Percentiles rank a stretch among this genome's conserved stretches.
Evolutionary conservation across 345 rosid species (phyloP).

Genomic region (Salix exigua): DNA sequence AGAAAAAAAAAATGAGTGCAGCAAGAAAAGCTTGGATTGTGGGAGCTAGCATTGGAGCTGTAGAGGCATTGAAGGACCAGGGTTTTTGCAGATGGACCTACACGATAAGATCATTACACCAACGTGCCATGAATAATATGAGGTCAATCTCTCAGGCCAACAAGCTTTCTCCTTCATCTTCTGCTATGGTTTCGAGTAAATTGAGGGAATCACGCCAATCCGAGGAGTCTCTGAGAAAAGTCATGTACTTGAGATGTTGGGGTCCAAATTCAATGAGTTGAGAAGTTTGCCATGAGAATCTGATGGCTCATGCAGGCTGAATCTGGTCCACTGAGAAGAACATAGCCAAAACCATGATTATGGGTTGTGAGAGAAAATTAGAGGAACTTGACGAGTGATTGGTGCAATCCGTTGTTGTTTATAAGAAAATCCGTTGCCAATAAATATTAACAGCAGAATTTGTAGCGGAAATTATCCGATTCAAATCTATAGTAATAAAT

Average conservation of each 20-base stretch:
- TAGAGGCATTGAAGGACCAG: conserved; percentile 4
- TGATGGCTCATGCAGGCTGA: neutral
- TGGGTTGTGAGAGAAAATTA: too few species aligned
- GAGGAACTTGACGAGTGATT: neutral
- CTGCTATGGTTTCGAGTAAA: conserved; percentile 4
- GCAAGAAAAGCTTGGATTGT: neutral
- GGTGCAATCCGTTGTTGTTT: neutral
- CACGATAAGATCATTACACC: conserved; percentile 32
- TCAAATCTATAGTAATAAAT: too few species aligned
- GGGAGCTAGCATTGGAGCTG: conserved; percentile 12
- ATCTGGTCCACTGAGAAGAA: neutral
- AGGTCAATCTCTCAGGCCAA: conserved; percentile 20
- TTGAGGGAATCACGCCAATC: neutral
- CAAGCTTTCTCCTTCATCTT: conserved; percentile 19
- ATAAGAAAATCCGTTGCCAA: too few species aligned
- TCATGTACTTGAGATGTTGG: conserved; percentile 15
- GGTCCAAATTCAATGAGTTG: neutral
- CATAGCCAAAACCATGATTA: neutral
- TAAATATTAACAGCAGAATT: too few species aligned
- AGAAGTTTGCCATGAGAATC: neutral
- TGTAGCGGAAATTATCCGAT: too few species aligned
- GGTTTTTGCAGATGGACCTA: conserved; percentile 14
- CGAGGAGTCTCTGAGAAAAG: conserved; percentile 6
- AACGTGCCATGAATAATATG: conserved; percentile 27
- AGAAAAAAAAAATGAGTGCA: neutral